Percentiles rank a stretch among this genome's conserved stretches.
phyloP scores from a whole-genome alignment of 2,329 filamentous ascomycete species.

The Aureobasidium musti region DNA sequence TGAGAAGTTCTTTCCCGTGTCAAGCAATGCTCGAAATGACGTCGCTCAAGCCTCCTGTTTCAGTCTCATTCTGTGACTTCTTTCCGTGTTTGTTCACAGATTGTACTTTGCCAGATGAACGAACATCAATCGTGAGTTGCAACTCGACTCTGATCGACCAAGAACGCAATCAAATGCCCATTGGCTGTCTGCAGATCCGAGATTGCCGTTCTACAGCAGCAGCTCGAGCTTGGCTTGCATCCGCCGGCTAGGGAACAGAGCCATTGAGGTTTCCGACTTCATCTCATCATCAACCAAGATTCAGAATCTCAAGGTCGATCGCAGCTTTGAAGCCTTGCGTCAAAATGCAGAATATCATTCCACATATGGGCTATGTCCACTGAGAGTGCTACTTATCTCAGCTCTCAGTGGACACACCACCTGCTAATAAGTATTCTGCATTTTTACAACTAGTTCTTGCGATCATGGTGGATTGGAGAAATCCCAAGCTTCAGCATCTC shows the following conservation, averaged over 20 bases:
- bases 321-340: too few species aligned
- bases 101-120: neutral
- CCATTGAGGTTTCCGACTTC: neutral
- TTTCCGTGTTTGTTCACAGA: neutral
- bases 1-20: conserved; percentile 13
- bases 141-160: neutral
- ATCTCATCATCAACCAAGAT: neutral
- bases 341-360: neutral
- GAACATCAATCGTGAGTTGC: too few species aligned
- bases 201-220: neutral
- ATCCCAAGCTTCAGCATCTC: neutral
- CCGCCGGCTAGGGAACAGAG: neutral
- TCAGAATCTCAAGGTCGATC: neutral
- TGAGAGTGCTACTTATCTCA: neutral
- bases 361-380: neutral
- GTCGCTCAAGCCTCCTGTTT: neutral
- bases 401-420: neutral
- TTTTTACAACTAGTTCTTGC: neutral
- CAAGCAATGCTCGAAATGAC: conserved; percentile 3
- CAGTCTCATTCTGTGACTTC: neutral
- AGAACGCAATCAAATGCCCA: too few species aligned
- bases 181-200: neutral
- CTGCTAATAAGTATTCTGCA: neutral
- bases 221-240: conserved; percentile 8
- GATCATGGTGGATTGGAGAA: neutral